Conservation (phyloP, 2,329 filamentous ascomycete genomes). For the Neofusicoccum ribis region DNA sequence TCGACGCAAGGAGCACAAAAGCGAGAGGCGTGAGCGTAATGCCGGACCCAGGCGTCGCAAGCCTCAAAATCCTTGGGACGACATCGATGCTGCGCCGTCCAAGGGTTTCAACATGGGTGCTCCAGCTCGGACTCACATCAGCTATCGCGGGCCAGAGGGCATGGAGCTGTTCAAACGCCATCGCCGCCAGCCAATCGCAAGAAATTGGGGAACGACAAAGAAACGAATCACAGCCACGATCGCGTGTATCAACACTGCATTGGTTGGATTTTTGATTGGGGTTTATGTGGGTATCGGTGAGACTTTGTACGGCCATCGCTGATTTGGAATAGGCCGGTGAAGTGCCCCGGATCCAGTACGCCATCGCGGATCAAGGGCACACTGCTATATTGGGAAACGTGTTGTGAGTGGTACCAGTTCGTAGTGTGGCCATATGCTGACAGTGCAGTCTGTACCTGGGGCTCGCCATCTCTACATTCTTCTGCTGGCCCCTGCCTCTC, state of each 20-base stretch:
- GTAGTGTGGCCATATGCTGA: neutral
- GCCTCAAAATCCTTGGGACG: neutral
- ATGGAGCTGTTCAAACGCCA: slow-evolving; percentile 38
- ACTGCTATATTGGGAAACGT: slow-evolving; percentile 72
- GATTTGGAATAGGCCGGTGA: slow-evolving; percentile 58
- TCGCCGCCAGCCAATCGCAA: slow-evolving; percentile 65
- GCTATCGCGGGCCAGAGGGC: slow-evolving; percentile 32
- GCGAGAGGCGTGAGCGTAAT: neutral
- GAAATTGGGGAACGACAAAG: slow-evolving; percentile 67
- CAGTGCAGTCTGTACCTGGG: slow-evolving; percentile 61
- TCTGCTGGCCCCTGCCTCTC: slow-evolving; percentile 73
- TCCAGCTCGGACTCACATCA: slow-evolving; percentile 37
- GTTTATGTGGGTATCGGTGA: slow-evolving; percentile 57
- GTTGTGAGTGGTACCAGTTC: slow-evolving; percentile 39
- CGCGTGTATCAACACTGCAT: slow-evolving; percentile 70
- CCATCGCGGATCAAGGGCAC: slow-evolving; percentile 68
- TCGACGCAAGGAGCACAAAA: slow-evolving; percentile 7
- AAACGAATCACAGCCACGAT: slow-evolving; percentile 70
- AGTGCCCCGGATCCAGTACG: slow-evolving; percentile 77
- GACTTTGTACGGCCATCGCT: neutral
- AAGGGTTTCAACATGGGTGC: slow-evolving; percentile 18
- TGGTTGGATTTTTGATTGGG: slow-evolving; percentile 70
- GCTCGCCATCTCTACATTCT: slow-evolving; percentile 67
- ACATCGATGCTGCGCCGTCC: neutral
- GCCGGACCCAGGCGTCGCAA: neutral